Evolutionary conservation across 257 asterid species (phyloP).

Genomic region (Fraxinus quadrangulata): DNA sequence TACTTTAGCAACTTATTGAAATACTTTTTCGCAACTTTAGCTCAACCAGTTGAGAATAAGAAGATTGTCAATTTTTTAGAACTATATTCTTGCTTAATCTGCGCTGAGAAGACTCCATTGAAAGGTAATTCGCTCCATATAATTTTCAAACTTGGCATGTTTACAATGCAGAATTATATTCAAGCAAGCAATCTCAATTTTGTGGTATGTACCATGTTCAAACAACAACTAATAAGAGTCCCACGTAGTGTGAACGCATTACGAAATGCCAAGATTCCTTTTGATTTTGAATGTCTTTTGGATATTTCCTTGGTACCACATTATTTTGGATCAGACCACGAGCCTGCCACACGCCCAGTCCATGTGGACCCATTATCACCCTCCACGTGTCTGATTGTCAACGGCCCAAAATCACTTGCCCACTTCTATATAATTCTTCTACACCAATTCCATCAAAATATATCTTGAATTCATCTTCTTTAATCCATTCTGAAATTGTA

Average conservation of each 20-base stretch:
- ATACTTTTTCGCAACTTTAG: background rate
- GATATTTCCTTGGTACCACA: slow-evolving; percentile 21
- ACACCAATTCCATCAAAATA: background rate
- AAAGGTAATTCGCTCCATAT: background rate
- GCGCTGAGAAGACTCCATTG: background rate
- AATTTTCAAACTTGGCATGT: background rate
- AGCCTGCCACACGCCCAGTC: slow-evolving; percentile 55
- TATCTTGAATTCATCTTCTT: background rate
- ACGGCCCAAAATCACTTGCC: slow-evolving; percentile 29
- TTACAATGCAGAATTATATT: background rate
- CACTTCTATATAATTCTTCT: slow-evolving; percentile 19
- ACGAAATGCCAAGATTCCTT: slow-evolving; percentile 23
- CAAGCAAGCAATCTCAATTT: background rate
- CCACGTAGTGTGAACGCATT: slow-evolving; percentile 41
- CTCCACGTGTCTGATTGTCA: slow-evolving; percentile 28
- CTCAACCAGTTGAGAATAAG: background rate
- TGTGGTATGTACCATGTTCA: background rate
- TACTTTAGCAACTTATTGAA: too few relatives aligned
- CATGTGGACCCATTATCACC: slow-evolving; percentile 6
- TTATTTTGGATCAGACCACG: slow-evolving; percentile 44
- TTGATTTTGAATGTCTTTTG: slow-evolving; percentile 2
- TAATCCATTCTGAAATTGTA: background rate
- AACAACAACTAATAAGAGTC: background rate
- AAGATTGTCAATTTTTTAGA: background rate
- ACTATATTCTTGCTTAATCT: background rate